Base-by-base conservation (phyloP, 2,329 filamentous ascomycete species). In the Trichoderma koningii region DNA sequence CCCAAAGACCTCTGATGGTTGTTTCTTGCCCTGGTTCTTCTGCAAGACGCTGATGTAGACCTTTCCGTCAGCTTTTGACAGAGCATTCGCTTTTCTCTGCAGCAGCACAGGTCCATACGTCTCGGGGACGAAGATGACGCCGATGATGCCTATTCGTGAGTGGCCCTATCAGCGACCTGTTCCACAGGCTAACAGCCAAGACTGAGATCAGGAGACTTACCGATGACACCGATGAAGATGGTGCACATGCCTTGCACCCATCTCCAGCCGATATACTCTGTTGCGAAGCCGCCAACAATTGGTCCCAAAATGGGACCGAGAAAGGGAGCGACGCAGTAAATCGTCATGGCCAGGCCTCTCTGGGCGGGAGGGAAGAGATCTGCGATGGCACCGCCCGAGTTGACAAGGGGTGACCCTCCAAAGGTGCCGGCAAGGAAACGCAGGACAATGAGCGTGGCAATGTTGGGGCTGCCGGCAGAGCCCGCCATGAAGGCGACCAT, bases 401-500 rank as follows among this genome's bases (percentile, higher is more conserved):
- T 44, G 2, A 92, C 77, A 1, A 84, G 42, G 2, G 42, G 15
- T 7, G 42, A 44, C 17, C 15, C 15, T 17, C 42, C 42, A 44
- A 44, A 44, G 5, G 42, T 19, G 42, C 42, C 42, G 3, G 42
- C 42, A 44, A 44, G n/a, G 7, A 44, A 44, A 19, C 42, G 42
- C 15, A 44, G 42, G n/a, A 19, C 42, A 7, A 44, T 17, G 15
- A 44, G 15, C 42, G 42, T 83, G 55, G 78, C 78, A 66, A 88
- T 85, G 68, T 83, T 87, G 64, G 84, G 77, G 0, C 84, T 78
- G 10, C 83, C 87, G 1, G 85, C 83, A 23, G 80, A 81, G 4
- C 81, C 87, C 21, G 83, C 85, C 69, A 85, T 88, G 73, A 90
- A 90, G 1, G 81, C 82, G 34, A 38, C 34, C 34, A 38, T 1